Evolutionary conservation across 176 grass and related monocot species (phyloP), one percentile per base, ranked within the genome.

Genomic region (Miscanthus lutarioriparius): DNA sequence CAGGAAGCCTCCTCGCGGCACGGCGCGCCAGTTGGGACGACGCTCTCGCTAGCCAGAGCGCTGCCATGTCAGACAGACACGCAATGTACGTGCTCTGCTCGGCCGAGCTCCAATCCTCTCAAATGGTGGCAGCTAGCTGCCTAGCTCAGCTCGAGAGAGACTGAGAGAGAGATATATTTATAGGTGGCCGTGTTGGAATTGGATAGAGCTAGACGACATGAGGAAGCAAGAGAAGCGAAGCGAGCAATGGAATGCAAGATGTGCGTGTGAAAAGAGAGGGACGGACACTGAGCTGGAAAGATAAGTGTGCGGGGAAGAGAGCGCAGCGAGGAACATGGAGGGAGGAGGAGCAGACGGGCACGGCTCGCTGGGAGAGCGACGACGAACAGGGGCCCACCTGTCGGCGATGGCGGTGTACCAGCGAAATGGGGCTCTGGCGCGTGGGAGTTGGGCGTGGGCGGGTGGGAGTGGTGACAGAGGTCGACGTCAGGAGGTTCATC

Each of bases 301-400:
- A 79, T 86, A 86, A 83, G 88, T 17, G 64, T 53, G 64, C 40
- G 69, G 23, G 65, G 35, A 54, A 26, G 33, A 35, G 33, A 35
- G 33, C 33, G 33, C 33, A 35, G 41, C 49, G 72, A 35, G 72
- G 67, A 20, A n/a, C 54, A 49, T 47, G 23, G 72, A 15, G 71
- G 36, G 68, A 71, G 33, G 82, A 81, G 30, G 78, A 86, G 58
- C 69, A 90, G 84, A 78, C 80, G 74, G 68, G 38, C 84, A 86
- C 74, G 88, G 80, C 84, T 86, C 84, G 43, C 6, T 0, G 83
- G 72, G 68, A 72, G 72, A 77, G 58, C 1, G 67, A 82, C 43
- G 82, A 85, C 47, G 86, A 78, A 32, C 41, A 49, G 7, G 84
- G 30, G 58, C 35, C 48, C 78, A 44, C 23, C 1, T 6, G 78